Percentiles rank a stretch among this genome's conserved stretches.
Evolutionary conservation across 768 basidiomycete genomes (phyloP).

Genomic region (Rhizopogon vesiculosus): DNA sequence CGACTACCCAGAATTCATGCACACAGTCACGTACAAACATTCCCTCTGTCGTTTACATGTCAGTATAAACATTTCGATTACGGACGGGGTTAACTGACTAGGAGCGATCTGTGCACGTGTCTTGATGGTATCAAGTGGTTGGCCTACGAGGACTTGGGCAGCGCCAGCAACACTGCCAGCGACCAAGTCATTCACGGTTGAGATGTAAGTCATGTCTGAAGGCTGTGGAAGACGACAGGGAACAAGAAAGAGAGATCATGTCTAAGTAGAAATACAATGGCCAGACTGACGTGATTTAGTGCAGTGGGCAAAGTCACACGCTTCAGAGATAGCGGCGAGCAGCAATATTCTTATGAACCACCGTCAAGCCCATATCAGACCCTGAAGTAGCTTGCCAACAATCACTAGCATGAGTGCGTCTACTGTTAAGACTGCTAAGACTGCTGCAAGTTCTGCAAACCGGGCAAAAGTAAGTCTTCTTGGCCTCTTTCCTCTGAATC

Average conservation of each 20-base stretch:
- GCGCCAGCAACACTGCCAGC: slow-evolving; percentile 93
- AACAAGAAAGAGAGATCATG: not conserved
- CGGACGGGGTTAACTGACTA: slow-evolving; percentile 39
- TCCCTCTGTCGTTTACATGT: slow-evolving; percentile 44
- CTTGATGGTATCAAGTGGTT: slow-evolving; percentile 86
- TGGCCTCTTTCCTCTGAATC: not conserved
- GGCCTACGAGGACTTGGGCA: slow-evolving; percentile 92
- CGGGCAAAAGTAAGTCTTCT: not conserved
- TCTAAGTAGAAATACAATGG: too few relatives aligned
- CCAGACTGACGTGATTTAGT: not conserved
- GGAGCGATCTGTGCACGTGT: slow-evolving; percentile 86
- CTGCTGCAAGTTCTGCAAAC: not conserved
- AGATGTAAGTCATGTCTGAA: slow-evolving; percentile 24
- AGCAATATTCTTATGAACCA: too few relatives aligned
- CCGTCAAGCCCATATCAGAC: too few relatives aligned
- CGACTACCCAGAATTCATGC: not conserved
- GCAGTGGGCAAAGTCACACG: not conserved
- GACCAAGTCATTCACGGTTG: slow-evolving; percentile 75
- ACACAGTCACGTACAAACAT: slow-evolving; percentile 78
- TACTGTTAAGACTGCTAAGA: not conserved
- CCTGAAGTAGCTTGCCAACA: not conserved
- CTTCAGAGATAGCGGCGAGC: too few relatives aligned
- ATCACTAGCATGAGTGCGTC: not conserved
- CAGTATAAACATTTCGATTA: slow-evolving; percentile 1
- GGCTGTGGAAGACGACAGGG: not conserved